A percentile compares a stretch with the other conserved stretches of the same genome.
Evolutionary conservation across 2,329 filamentous ascomycete genomes (phyloP).

Genomic region (Elsinoe arachidis): DNA sequence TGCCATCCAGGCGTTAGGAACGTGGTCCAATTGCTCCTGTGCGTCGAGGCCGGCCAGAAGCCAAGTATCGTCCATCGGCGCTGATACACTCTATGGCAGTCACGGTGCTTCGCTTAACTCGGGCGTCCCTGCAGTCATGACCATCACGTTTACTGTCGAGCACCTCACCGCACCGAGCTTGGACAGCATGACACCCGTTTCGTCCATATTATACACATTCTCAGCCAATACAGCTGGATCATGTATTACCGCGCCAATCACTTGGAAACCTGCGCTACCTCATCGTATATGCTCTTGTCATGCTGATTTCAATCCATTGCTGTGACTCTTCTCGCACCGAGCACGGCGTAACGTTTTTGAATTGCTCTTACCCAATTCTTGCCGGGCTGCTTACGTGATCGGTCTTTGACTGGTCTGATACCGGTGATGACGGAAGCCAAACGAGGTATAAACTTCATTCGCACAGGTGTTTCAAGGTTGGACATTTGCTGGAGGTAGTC

Average conservation of each 20-base stretch:
- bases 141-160: neutral
- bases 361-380: constrained; percentile 19
- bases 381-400: constrained; percentile 15
- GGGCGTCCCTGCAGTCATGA: too few relatives aligned
- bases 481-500: constrained; percentile 15
- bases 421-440: constrained; percentile 15
- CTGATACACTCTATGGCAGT: too few relatives aligned
- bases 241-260: constrained; percentile 24
- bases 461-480: constrained; percentile 15
- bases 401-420: constrained; percentile 8
- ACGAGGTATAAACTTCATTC: constrained; percentile 17
- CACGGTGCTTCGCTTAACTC: too few relatives aligned
- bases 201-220: constrained; percentile 31
- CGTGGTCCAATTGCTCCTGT: neutral
- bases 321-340: constrained; percentile 22
- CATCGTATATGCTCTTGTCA: constrained; percentile 25
- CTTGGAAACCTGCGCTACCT: constrained; percentile 25
- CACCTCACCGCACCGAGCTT: neutral
- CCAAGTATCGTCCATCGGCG: too few relatives aligned
- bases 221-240: constrained; percentile 21
- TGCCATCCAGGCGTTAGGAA: neutral
- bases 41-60: neutral
- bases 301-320: constrained; percentile 24
- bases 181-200: too few relatives aligned
- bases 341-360: constrained; percentile 21